Conservation (phyloP, 1,139 yeast species). For the Kodamaea plutei region DNA sequence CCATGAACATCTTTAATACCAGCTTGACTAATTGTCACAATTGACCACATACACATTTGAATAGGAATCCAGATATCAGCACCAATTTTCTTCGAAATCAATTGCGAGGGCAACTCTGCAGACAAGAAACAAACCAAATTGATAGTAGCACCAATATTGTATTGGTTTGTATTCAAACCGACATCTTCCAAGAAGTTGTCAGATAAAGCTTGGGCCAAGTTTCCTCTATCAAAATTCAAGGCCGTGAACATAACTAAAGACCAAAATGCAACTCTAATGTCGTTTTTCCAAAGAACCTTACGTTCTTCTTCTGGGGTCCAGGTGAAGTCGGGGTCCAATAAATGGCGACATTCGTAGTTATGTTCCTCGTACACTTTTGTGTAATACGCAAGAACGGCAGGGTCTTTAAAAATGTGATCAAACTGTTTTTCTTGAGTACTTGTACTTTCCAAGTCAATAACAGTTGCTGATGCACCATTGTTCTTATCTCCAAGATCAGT, state of each 20-base stretch:
- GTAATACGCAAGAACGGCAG: slow-evolving; percentile 39
- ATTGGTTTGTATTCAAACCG: slow-evolving; percentile 41
- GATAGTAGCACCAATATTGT: slow-evolving; percentile 47
- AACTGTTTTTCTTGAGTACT: slow-evolving; percentile 6
- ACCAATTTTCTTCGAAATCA: slow-evolving; percentile 49
- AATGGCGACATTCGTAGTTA: slow-evolving; percentile 41
- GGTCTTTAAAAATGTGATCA: slow-evolving; percentile 25
- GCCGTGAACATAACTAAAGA: slow-evolving; percentile 51
- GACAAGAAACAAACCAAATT: slow-evolving; percentile 40
- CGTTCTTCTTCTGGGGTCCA: slow-evolving; percentile 46
- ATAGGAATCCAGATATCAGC: slow-evolving; percentile 53
- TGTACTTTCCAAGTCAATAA: slow-evolving; percentile 5
- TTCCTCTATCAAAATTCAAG: slow-evolving; percentile 49
- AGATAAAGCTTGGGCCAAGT: slow-evolving; percentile 47
- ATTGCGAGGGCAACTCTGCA: slow-evolving; percentile 56
- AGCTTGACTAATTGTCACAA: slow-evolving; percentile 47
- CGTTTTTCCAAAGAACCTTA: slow-evolving; percentile 37
- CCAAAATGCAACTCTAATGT: slow-evolving; percentile 41
- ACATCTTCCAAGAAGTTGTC: slow-evolving; percentile 45
- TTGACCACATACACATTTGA: slow-evolving; percentile 48
- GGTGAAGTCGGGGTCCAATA: slow-evolving; percentile 41
- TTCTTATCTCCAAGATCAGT: slow-evolving; percentile 1
- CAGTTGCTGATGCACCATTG: slow-evolving; percentile 1
- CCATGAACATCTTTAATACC: slow-evolving; percentile 27
- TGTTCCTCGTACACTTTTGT: slow-evolving; percentile 35